Conservation (phyloP, 805 yeast genomes). For the Ogataea kodamae region DNA sequence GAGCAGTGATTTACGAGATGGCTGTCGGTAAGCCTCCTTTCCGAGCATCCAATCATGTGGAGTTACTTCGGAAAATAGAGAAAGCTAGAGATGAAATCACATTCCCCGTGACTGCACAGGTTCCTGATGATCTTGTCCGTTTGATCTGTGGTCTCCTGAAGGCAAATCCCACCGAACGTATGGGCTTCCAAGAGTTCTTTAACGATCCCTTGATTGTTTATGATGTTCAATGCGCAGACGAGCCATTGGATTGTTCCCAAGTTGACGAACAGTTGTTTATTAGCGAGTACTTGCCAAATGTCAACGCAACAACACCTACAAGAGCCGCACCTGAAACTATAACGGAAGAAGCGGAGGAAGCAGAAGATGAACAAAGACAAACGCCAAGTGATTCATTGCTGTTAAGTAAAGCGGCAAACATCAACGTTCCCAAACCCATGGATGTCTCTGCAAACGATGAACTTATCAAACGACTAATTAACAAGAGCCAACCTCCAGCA, state of each 20-base stretch:
- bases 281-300: slow-evolving; percentile 60
- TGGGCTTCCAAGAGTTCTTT: slow-evolving; percentile 87
- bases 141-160: slow-evolving; percentile 75
- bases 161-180: slow-evolving; percentile 81
- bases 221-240: slow-evolving; percentile 50
- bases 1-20: slow-evolving; percentile 95
- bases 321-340: slow-evolving; percentile 16
- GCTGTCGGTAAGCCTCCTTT: slow-evolving; percentile 95
- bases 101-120: slow-evolving; percentile 67
- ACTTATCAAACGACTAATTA: slow-evolving; percentile 42
- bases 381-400: slow-evolving; percentile 19
- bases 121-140: slow-evolving; percentile 60
- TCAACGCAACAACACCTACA: slow-evolving; percentile 2
- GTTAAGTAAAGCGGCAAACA: slow-evolving; percentile 12
- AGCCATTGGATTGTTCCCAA: slow-evolving; percentile 61
- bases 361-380: slow-evolving; percentile 5
- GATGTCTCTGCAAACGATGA: slow-evolving; percentile 36
- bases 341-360: slow-evolving; percentile 18
- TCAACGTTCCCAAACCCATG: slow-evolving; percentile 21
- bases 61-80: slow-evolving; percentile 81
- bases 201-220: slow-evolving; percentile 59
- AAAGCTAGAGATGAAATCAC: slow-evolving; percentile 71
- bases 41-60: slow-evolving; percentile 89
- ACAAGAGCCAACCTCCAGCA: slow-evolving; percentile 43
- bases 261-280: slow-evolving; percentile 79